These are phyloP conservation scores for Penicillium sp. DNA, from an alignment of 2,329 filamentous ascomycete species.

Conservation along the genomic window DNA sequence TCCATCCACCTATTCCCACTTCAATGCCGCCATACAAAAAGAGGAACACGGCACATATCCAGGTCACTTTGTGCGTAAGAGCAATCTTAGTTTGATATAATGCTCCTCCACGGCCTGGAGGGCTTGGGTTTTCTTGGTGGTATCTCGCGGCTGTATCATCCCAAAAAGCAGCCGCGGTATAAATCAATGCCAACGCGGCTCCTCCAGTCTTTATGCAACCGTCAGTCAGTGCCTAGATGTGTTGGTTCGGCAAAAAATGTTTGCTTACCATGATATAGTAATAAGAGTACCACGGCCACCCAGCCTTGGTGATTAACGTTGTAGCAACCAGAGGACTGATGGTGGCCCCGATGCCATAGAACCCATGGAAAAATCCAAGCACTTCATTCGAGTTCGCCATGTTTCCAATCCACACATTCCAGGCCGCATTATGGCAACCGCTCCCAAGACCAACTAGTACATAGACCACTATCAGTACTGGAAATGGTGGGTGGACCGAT, in stretches of 20 bases:
- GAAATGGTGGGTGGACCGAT: conserved; percentile 36
- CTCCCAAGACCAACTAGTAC: conserved; percentile 40
- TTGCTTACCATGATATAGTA: conserved; percentile 19
- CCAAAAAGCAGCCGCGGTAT: conserved; percentile 21
- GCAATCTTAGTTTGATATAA: conserved; percentile 35
- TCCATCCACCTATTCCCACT: conserved; percentile 58
- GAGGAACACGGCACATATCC: conserved; percentile 71
- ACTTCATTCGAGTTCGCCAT: conserved; percentile 73
- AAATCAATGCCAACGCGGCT: conserved; percentile 15
- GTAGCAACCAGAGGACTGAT: conserved; percentile 64
- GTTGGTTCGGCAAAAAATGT: not conserved
- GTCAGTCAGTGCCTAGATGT: not conserved
- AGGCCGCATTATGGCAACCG: conserved; percentile 51
- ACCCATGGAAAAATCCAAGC: conserved; percentile 70
- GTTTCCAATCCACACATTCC: conserved; percentile 66
- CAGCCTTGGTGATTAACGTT: conserved; percentile 64
- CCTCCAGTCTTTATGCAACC: conserved; percentile 14
- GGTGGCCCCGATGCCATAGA: conserved; percentile 64
- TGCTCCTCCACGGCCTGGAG: conserved; percentile 6
- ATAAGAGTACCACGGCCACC: conserved; percentile 19
- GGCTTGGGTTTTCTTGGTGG: conserved; percentile 25
- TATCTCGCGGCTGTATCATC: conserved; percentile 16
- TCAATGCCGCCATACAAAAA: conserved; percentile 42
- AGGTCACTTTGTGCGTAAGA: conserved; percentile 61
- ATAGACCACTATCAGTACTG: conserved; percentile 36